These are phyloP conservation scores for Ustulina deusta DNA, from an alignment of 2,329 filamentous ascomycete species.

Conservation along the genomic window DNA sequence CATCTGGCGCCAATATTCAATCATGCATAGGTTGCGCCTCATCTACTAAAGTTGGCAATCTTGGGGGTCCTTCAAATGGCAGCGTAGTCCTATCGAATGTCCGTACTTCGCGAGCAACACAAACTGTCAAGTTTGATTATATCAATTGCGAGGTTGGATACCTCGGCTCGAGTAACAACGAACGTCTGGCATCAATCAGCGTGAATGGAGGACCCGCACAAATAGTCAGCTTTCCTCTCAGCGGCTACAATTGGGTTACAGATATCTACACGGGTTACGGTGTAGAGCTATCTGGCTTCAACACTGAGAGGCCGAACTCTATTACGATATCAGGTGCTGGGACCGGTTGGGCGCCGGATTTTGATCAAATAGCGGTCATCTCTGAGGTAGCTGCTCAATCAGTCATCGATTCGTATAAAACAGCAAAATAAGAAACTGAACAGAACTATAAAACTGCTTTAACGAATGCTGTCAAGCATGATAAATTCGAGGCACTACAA, in stretches of 20 bases:
- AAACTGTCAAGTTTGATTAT: slow-evolving; percentile 33
- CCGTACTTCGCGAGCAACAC: slow-evolving; percentile 23
- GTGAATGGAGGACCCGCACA: slow-evolving; percentile 30
- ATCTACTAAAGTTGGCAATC: slow-evolving; percentile 31
- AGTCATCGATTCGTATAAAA: no score
- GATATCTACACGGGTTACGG: slow-evolving; percentile 25
- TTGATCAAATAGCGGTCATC: slow-evolving; percentile 29
- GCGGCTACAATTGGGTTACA: slow-evolving; percentile 31
- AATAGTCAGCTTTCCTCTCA: slow-evolving; percentile 32
- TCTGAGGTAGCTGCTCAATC: background rate
- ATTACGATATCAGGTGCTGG: slow-evolving; percentile 29
- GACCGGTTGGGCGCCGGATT: slow-evolving; percentile 30
- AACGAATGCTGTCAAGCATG: no score
- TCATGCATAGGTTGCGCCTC: slow-evolving; percentile 24
- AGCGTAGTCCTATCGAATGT: slow-evolving; percentile 28
- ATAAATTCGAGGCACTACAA: no score
- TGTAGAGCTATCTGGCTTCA: slow-evolving; percentile 31
- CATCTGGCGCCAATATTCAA: slow-evolving; percentile 30
- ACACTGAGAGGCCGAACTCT: slow-evolving; percentile 15
- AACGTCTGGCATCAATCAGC: slow-evolving; percentile 33
- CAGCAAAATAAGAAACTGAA: no score
- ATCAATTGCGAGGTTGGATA: slow-evolving; percentile 34
- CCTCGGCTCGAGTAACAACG: slow-evolving; percentile 23
- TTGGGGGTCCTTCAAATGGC: slow-evolving; percentile 29
- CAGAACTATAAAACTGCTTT: no score